Evolutionary conservation across 2,329 filamentous ascomycete genomes (phyloP).

Genomic region (Verticillium alfalfae): DNA sequence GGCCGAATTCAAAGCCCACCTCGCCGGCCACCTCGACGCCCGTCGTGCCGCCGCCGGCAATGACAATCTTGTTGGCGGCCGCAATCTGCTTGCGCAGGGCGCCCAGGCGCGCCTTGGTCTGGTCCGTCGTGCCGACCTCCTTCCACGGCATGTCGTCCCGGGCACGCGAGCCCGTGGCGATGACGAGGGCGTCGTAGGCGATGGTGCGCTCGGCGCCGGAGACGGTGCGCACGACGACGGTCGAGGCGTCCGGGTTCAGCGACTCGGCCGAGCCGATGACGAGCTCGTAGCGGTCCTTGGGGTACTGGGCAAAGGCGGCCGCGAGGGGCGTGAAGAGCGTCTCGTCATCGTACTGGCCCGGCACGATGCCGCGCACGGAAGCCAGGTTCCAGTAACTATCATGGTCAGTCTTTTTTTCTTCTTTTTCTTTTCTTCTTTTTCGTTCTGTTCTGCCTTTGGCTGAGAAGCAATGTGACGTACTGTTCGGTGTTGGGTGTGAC

Average conservation of each 20-base stretch:
- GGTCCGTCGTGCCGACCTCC: slow-evolving; percentile 31
- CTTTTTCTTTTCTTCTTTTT: too few species aligned
- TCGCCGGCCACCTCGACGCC: slow-evolving; percentile 47
- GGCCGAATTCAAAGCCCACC: slow-evolving; percentile 40
- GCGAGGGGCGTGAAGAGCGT: slow-evolving; percentile 40
- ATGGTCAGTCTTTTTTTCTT: not conserved
- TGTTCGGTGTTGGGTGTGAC: slow-evolving; percentile 40
- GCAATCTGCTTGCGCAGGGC: slow-evolving; percentile 29
- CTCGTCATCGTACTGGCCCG: slow-evolving; percentile 38
- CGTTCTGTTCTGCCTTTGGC: too few species aligned
- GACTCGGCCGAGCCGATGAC: slow-evolving; percentile 38
- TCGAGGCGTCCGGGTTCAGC: slow-evolving; percentile 25
- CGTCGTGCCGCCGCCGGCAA: slow-evolving; percentile 45
- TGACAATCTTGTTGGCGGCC: slow-evolving; percentile 39
- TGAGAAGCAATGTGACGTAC: slow-evolving; percentile 1
- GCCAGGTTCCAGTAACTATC: slow-evolving; percentile 53
- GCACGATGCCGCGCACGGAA: slow-evolving; percentile 47
- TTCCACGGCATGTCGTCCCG: slow-evolving; percentile 45
- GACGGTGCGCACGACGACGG: slow-evolving; percentile 27
- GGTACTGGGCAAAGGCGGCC: slow-evolving; percentile 38
- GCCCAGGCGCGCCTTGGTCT: slow-evolving; percentile 33
- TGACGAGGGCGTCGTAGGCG: slow-evolving; percentile 44
- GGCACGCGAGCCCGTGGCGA: slow-evolving; percentile 45
- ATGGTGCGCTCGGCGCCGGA: slow-evolving; percentile 24
- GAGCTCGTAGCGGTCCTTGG: slow-evolving; percentile 38